Evolutionary conservation across 495 filamentous ascomycete species (phyloP).

Genomic region (Penicillium cinerascens): DNA sequence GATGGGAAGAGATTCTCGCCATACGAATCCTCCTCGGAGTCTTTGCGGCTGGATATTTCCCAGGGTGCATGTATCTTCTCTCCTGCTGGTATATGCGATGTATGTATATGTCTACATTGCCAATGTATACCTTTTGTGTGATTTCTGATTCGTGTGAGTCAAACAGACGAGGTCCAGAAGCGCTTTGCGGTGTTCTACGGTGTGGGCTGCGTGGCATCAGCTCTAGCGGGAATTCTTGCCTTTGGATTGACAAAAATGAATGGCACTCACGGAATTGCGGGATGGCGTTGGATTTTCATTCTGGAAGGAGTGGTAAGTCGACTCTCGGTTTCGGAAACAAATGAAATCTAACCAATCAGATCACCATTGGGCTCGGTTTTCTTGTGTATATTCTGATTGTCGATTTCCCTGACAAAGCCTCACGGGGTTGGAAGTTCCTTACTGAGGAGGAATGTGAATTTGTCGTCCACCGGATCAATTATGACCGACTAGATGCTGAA

Average conservation of each 20-base stretch:
- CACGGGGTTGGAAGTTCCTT: constrained; percentile 45
- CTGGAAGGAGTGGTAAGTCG: constrained; percentile 4
- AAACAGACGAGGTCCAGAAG: constrained; percentile 40
- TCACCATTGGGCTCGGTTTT: constrained; percentile 33
- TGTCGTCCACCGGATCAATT: constrained; percentile 47
- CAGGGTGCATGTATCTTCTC: constrained; percentile 14
- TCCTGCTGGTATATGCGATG: constrained; percentile 12
- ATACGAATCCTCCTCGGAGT: constrained; percentile 54
- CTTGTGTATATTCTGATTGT: constrained; percentile 44
- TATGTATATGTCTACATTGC: neutral
- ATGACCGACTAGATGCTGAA: constrained; percentile 49
- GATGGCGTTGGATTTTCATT: constrained; percentile 57
- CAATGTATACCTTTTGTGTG: no score
- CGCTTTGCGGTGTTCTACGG: constrained; percentile 57
- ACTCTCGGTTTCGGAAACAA: no score
- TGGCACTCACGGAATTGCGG: constrained; percentile 35
- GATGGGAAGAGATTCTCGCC: constrained; percentile 43
- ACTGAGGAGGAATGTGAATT: constrained; percentile 38
- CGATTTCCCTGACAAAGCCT: constrained; percentile 47
- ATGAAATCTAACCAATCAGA: neutral
- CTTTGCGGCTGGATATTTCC: constrained; percentile 48
- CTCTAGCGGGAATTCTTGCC: constrained; percentile 54
- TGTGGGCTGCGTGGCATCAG: constrained; percentile 49
- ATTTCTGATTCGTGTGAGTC: no score
- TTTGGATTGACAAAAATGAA: constrained; percentile 52